phyloP scores from a whole-genome alignment of 2,329 filamentous ascomycete genomes.

The Didymosphaeria variabile region DNA sequence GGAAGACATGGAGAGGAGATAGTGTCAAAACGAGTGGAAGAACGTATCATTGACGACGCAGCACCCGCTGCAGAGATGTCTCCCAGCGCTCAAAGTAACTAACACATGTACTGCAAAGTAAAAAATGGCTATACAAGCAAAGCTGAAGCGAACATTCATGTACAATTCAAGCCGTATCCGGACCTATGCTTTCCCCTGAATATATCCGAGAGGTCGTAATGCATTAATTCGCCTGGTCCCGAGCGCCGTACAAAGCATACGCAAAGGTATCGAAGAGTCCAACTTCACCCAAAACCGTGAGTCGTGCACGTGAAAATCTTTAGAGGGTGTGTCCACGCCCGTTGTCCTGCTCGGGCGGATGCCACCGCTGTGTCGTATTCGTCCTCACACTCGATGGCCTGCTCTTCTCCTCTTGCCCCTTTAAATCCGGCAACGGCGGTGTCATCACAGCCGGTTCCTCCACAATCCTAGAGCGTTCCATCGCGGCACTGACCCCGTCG shows the following conservation, averaged over 20 bases:
- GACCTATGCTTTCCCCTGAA: not conserved
- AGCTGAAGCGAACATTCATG: not conserved
- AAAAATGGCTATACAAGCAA: not conserved
- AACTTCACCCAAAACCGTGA: not conserved
- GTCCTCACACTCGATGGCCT: slow-evolving; percentile 11
- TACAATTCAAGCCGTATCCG: not conserved
- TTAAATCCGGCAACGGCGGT: not conserved
- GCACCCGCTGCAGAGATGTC: not conserved
- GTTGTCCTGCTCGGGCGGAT: not conserved
- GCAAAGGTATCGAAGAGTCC: too few relatives aligned
- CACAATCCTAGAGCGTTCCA: not conserved
- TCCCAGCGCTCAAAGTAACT: too few relatives aligned
- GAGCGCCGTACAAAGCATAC: not conserved
- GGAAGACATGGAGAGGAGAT: too few relatives aligned
- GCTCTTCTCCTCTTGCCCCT: slow-evolving; percentile 13
- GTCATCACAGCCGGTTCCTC: not conserved
- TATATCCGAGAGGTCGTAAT: not conserved
- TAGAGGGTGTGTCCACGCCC: not conserved
- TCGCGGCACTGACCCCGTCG: not conserved
- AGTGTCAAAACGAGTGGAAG: not conserved
- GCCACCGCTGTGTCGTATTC: slow-evolving; percentile 8
- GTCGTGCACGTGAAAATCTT: not conserved
- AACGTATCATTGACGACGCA: not conserved
- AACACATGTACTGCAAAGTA: not conserved
- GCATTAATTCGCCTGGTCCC: not conserved